Conservation (phyloP, 306 rosid genomes). For the Aeschynomene evenia region DNA sequence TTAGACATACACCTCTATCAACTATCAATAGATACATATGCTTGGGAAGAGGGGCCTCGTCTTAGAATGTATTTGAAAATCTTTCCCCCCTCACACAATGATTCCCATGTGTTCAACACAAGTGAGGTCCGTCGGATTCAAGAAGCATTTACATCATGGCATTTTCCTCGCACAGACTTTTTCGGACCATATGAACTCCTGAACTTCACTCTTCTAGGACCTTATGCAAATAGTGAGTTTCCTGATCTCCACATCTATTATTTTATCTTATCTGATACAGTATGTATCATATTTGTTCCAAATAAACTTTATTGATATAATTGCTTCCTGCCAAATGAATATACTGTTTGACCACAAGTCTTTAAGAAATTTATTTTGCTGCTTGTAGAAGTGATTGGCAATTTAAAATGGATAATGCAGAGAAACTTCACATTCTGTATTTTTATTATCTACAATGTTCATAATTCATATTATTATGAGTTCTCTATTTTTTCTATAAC, state of each 20-base stretch:
- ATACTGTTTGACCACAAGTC: background rate
- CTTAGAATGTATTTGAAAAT: conserved; percentile 70
- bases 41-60: conserved; percentile 85
- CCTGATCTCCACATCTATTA: conserved; percentile 40
- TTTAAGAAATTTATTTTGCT: conserved; percentile 5
- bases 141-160: conserved; percentile 48
- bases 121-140: conserved; percentile 57
- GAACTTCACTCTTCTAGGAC: conserved; percentile 61
- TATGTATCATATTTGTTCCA: background rate
- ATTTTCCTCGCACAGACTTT: conserved; percentile 44
- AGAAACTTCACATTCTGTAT: background rate
- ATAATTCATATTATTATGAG: background rate
- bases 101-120: conserved; percentile 37
- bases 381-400: conserved; percentile 12
- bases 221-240: conserved; percentile 52
- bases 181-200: conserved; percentile 93
- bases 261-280: background rate
- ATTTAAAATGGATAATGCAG: conserved; percentile 9
- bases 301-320: background rate
- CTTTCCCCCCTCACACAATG: conserved; percentile 62
- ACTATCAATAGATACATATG: conserved; percentile 47
- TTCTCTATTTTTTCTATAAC: background rate
- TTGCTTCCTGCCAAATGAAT: conserved; percentile 3
- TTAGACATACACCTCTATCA: conserved; percentile 55
- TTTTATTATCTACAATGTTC: background rate